A percentile compares a stretch with the other conserved stretches of the same genome.
Conservation (phyloP, 108 stramenopile species). For the Parietichytrium sp. region DNA sequence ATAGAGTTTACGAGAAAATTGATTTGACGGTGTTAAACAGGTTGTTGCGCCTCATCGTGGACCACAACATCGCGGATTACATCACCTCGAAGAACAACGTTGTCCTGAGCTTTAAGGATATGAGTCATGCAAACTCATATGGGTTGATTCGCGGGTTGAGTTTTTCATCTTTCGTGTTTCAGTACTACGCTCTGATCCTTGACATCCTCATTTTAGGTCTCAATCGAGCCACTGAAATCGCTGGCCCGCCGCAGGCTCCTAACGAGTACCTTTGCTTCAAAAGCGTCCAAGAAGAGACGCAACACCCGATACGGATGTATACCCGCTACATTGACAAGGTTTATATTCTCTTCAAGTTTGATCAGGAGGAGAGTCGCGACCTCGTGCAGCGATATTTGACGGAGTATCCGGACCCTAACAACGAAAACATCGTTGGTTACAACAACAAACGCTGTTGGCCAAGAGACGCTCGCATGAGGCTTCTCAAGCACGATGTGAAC, state of each 20-base stretch:
- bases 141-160: slow-evolving; percentile 93
- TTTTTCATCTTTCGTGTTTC: slow-evolving; percentile 91
- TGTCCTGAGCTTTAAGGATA: slow-evolving; percentile 89
- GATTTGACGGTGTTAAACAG: slow-evolving; percentile 94
- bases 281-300: slow-evolving; percentile 85
- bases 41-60: slow-evolving; percentile 91
- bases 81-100: slow-evolving; percentile 99
- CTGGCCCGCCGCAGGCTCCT: slow-evolving; percentile 89
- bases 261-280: slow-evolving; percentile 93
- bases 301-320: slow-evolving; percentile 94
- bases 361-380: slow-evolving; percentile 87
- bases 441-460: slow-evolving; percentile 99
- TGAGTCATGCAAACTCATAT: slow-evolving; percentile 98
- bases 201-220: slow-evolving; percentile 92
- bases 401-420: slow-evolving; percentile 99
- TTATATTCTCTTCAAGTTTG: slow-evolving; percentile 92
- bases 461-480: slow-evolving; percentile 94
- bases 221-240: slow-evolving; percentile 93
- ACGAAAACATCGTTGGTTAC: slow-evolving; percentile 98
- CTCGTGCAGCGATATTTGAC: slow-evolving; percentile 96
- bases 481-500: slow-evolving; percentile 97
- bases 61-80: slow-evolving; percentile 99
- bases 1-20: slow-evolving; percentile 97
- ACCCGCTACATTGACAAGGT: slow-evolving; percentile 97
- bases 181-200: slow-evolving; percentile 95